These are phyloP conservation scores for Trametes meyenii DNA, from an alignment of 768 basidiomycete genomes.

Conservation along the genomic window DNA sequence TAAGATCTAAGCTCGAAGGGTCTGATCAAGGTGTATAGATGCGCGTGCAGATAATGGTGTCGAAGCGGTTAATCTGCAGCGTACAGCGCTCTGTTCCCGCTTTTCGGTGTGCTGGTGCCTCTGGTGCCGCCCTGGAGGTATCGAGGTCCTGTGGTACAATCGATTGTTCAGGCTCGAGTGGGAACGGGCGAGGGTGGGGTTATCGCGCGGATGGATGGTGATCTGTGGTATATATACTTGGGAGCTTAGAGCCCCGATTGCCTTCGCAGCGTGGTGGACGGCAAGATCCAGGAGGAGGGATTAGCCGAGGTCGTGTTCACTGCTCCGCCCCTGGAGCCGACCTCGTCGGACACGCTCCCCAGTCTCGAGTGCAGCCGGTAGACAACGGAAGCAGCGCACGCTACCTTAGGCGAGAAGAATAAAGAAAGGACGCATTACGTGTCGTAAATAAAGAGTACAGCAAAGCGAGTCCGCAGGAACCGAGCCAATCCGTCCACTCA, in stretches of 20 bases:
- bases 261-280: constrained; percentile 28
- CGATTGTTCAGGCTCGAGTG: constrained; percentile 4
- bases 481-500: constrained; percentile 32
- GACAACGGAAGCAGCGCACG: neutral
- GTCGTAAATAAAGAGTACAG: constrained; percentile 21
- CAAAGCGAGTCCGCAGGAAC: constrained; percentile 14
- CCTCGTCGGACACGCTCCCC: neutral
- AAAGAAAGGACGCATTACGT: constrained; percentile 10
- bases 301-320: constrained; percentile 22
- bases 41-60: neutral
- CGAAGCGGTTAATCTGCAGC: neutral
- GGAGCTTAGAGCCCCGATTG: constrained; percentile 21
- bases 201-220: constrained; percentile 22
- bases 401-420: neutral
- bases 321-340: constrained; percentile 4
- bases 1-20: neutral
- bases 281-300: constrained; percentile 27
- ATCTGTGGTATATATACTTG: constrained; percentile 27
- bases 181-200: constrained; percentile 2
- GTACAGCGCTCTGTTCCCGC: too few species aligned
- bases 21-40: neutral
- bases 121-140: too few species aligned
- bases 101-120: too few species aligned
- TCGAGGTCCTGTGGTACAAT: too few species aligned
- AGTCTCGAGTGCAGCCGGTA: neutral